These are phyloP conservation scores for Paxillus rubicundulus DNA, from an alignment of 768 basidiomycete species.

Conservation along the genomic window DNA sequence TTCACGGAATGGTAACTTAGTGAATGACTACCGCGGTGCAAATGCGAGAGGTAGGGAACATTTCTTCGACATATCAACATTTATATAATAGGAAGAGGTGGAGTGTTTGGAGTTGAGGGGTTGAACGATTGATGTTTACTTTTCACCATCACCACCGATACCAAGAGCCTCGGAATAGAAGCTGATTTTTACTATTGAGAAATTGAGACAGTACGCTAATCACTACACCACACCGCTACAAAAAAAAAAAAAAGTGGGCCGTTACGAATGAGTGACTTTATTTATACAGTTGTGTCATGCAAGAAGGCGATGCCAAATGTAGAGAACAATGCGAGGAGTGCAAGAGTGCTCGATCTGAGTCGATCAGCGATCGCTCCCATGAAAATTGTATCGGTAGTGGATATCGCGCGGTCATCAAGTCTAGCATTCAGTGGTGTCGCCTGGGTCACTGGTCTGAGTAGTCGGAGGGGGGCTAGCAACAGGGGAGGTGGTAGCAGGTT, in stretches of 20 bases:
- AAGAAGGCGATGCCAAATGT: neutral
- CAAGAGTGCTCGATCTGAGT: neutral
- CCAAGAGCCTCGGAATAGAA: neutral
- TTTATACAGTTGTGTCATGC: constrained; percentile 9
- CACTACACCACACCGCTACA: constrained; percentile 1
- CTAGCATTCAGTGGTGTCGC: constrained; percentile 8
- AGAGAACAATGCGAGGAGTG: neutral
- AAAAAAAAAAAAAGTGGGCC: neutral
- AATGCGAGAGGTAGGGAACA: no score
- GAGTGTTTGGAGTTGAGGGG: neutral
- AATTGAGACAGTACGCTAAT: neutral
- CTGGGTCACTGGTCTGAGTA: neutral
- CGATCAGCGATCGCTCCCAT: constrained; percentile 15
- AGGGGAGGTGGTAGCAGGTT: neutral
- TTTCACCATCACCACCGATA: no score
- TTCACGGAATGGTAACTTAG: no score
- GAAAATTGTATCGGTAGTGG: neutral
- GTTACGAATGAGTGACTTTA: neutral
- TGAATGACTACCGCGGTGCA: no score
- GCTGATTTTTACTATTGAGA: neutral
- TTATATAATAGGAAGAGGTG: no score
- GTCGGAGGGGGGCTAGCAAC: neutral
- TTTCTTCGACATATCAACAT: no score
- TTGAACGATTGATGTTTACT: no score
- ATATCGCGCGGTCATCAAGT: neutral